These are phyloP conservation scores for Penicillium lagena DNA, from an alignment of 495 filamentous ascomycete species.

Conservation along the genomic window DNA sequence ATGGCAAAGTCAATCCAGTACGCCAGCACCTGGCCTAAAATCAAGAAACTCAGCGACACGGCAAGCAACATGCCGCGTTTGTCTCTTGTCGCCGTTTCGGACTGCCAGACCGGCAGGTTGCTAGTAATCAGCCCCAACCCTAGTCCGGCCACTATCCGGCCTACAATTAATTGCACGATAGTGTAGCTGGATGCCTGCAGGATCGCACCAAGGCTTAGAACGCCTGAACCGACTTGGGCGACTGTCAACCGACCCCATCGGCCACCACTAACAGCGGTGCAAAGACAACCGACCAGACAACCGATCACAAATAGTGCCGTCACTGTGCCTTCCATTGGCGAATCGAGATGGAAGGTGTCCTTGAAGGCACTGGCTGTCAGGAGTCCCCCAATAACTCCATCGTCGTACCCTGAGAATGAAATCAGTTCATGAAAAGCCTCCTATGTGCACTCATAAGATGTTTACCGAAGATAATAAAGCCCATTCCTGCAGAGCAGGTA, in stretches of 20 bases:
- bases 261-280: background rate
- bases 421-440: background rate
- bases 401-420: constrained; percentile 6
- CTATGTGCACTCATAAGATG: background rate
- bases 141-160: background rate
- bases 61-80: constrained; percentile 7
- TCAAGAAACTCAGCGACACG: constrained; percentile 7
- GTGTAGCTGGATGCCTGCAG: background rate
- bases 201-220: background rate
- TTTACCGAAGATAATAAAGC: constrained; percentile 11
- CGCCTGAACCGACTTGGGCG: too few relatives aligned
- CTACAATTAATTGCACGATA: too few relatives aligned
- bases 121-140: constrained; percentile 4
- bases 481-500: constrained; percentile 9
- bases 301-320: constrained; percentile 1
- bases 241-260: too few relatives aligned
- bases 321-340: constrained; percentile 11
- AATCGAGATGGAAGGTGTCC: constrained; percentile 8
- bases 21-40: constrained; percentile 11
- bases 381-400: constrained; percentile 11
- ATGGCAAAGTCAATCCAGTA: constrained; percentile 25
- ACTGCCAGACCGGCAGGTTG: constrained; percentile 8
- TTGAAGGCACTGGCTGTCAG: constrained; percentile 8
- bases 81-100: constrained; percentile 5
- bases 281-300: background rate